These are phyloP conservation scores for Aureobasidium melanogenum DNA, from an alignment of 2,329 filamentous ascomycete species.

Conservation along the genomic window DNA sequence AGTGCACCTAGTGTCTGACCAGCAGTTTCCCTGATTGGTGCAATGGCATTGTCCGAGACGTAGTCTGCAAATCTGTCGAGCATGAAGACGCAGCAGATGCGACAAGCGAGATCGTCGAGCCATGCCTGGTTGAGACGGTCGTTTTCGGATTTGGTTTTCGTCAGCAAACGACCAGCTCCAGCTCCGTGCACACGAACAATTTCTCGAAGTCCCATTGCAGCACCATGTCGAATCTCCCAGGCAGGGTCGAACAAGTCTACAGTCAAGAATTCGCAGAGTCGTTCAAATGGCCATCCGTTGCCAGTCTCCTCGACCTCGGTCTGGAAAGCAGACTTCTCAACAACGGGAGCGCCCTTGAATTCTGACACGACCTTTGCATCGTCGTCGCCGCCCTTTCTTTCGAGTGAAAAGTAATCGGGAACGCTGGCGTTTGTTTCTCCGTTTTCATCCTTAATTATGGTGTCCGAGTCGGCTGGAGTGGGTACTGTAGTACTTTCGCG, in stretches of 20 bases:
- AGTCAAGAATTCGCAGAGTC: conserved; percentile 86
- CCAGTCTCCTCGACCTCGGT: conserved; percentile 68
- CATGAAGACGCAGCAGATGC: conserved; percentile 92
- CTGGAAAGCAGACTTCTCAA: conserved; percentile 80
- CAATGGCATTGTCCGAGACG: conserved; percentile 93
- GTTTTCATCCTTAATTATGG: conserved; percentile 47
- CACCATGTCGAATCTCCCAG: conserved; percentile 94
- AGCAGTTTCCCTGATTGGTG: conserved; percentile 89
- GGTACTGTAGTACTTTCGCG: conserved; percentile 53
- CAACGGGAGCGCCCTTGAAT: conserved; percentile 75
- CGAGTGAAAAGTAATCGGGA: conserved; percentile 82
- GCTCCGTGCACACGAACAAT: conserved; percentile 83
- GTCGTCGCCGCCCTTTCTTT: conserved; percentile 74
- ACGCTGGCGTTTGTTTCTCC: conserved; percentile 40
- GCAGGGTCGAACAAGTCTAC: conserved; percentile 86
- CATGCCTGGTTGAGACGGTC: conserved; percentile 70
- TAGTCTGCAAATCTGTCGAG: conserved; percentile 96
- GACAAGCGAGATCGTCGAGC: conserved; percentile 92
- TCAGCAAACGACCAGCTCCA: conserved; percentile 70
- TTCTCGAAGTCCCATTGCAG: conserved; percentile 89
- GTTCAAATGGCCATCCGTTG: conserved; percentile 86
- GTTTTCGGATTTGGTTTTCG: conserved; percentile 65
- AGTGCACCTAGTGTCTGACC: conserved; percentile 88
- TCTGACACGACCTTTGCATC: conserved; percentile 88
- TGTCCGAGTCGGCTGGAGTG: conserved; percentile 42